Evolutionary conservation across 179 eudicot species (phyloP), one percentile per base, ranked within the genome.

Genomic region (Dionaea muscipula): DNA sequence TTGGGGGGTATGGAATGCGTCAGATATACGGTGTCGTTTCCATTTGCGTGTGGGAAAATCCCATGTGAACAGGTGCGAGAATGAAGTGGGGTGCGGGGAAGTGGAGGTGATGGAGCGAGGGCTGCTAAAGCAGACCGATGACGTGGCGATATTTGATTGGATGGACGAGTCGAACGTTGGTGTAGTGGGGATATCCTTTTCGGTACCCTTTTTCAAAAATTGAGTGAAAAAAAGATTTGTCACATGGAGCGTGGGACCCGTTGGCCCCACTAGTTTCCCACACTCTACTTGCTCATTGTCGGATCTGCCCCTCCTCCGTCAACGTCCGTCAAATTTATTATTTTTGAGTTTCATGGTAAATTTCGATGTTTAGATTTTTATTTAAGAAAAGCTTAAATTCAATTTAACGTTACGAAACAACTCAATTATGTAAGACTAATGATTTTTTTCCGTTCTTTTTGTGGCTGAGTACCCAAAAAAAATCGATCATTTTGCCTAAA

Each of bases 161-260:
- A 58, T 3, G 51, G 39, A 43, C 40, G 41, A 59, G 64, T 64
- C 61, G 56, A 11, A 73, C 70, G 68, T 77, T 81, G 86, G 78
- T 81, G 75, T 28, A 77, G 65, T 72, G 80, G 63, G 71, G 41
- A 61, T 56, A 38, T 13, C 28, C 50, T 36, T 14, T 36, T 38
- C n/a, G 4, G 16, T 1, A 7, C 50, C 0, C 50, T 47, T 23
- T 36, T 26, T 44, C 3, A 19, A 27, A 45, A 25, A 52, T 23
- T 19, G n/a, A n/a, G n/a, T n/a, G n/a, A n/a, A n/a, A n/a, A n/a
- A n/a, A 28, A 19, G 17, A 47, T 47, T 19, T 12, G 20, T 17
- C 65, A 52, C 64, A 60, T 60, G 56, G 41, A 21, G 17, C 0
- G 19, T 53, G 26, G 53, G 66, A 53, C 7, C 59, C 66, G 10